Evolutionary conservation across 495 filamentous ascomycete species (phyloP).

Genomic region (Tricharina praecox): DNA sequence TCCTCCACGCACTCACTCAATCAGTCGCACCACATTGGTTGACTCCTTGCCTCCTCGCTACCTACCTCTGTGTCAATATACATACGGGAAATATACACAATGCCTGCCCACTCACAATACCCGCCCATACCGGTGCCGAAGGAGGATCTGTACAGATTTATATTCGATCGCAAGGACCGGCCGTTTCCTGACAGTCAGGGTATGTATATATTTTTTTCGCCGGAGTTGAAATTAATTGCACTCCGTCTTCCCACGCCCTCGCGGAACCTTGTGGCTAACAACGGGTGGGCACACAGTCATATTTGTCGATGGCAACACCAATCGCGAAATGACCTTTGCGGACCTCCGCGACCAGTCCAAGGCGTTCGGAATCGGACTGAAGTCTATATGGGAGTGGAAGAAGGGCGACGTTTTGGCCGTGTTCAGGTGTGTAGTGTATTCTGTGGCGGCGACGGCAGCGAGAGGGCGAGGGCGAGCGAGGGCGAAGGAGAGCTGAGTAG

Average conservation of each 20-base stretch:
- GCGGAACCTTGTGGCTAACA: neutral
- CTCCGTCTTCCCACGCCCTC: too few relatives aligned
- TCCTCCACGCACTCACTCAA: too few relatives aligned
- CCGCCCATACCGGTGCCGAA: slow-evolving; percentile 44
- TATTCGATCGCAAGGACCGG: slow-evolving; percentile 61
- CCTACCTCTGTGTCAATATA: neutral
- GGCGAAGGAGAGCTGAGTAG: too few relatives aligned
- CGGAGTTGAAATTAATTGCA: neutral
- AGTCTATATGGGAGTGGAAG: slow-evolving; percentile 52
- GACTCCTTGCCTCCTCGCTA: too few relatives aligned
- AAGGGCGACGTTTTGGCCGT: slow-evolving; percentile 64
- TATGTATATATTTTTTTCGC: slow-evolving; percentile 13
- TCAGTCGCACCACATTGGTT: too few relatives aligned
- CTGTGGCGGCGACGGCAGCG: neutral
- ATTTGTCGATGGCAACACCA: slow-evolving; percentile 58
- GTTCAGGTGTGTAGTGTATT: slow-evolving; percentile 27
- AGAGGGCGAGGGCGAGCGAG: neutral
- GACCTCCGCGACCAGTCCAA: slow-evolving; percentile 46
- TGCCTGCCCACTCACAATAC: slow-evolving; percentile 26
- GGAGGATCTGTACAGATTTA: slow-evolving; percentile 54
- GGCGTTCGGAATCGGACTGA: slow-evolving; percentile 66
- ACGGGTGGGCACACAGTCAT: slow-evolving; percentile 39
- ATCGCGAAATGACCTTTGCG: slow-evolving; percentile 57
- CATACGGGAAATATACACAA: slow-evolving; percentile 6
- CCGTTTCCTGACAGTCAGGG: slow-evolving; percentile 52